Percentiles rank a stretch among this genome's conserved stretches.
Evolutionary conservation across 345 rosid species (phyloP).

Genomic region (Firmiana major): DNA sequence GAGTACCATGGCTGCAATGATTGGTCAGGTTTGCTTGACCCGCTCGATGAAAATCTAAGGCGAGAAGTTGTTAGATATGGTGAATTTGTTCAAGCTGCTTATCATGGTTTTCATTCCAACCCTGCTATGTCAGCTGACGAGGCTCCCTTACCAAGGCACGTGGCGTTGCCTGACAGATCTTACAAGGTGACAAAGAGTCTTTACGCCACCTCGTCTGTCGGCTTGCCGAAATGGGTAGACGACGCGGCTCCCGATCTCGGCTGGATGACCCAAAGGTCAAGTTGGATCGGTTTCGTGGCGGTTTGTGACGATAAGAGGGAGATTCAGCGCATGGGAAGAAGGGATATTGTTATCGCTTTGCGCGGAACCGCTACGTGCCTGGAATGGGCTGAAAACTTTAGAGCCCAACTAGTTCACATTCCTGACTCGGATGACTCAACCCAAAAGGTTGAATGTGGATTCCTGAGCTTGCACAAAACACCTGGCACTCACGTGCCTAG

Average conservation of each 20-base stretch:
- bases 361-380: slow-evolving; percentile 95
- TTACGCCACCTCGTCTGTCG: slow-evolving; percentile 85
- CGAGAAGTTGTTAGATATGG: slow-evolving; percentile 47
- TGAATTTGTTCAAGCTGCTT: slow-evolving; percentile 45
- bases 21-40: slow-evolving; percentile 49
- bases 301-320: slow-evolving; percentile 74
- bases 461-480: slow-evolving; percentile 67
- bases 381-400: slow-evolving; percentile 91
- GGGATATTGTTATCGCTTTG: slow-evolving; percentile 84
- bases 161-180: slow-evolving; percentile 61
- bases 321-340: slow-evolving; percentile 92
- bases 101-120: slow-evolving; percentile 65
- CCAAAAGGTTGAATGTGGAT: slow-evolving; percentile 84
- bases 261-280: slow-evolving; percentile 95
- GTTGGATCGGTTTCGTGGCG: slow-evolving; percentile 95
- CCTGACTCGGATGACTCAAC: slow-evolving; percentile 22
- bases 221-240: slow-evolving; percentile 82
- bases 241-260: slow-evolving; percentile 76
- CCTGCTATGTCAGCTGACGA: slow-evolving; percentile 59
- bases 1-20: slow-evolving; percentile 46
- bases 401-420: slow-evolving; percentile 51
- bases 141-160: slow-evolving; percentile 52
- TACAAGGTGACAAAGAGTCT: slow-evolving; percentile 74
- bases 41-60: slow-evolving; percentile 44
- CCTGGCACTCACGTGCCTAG: slow-evolving; percentile 48